phyloP scores from a whole-genome alignment of 495 filamentous ascomycete genomes.

The Polyplosphaeria fusca region DNA sequence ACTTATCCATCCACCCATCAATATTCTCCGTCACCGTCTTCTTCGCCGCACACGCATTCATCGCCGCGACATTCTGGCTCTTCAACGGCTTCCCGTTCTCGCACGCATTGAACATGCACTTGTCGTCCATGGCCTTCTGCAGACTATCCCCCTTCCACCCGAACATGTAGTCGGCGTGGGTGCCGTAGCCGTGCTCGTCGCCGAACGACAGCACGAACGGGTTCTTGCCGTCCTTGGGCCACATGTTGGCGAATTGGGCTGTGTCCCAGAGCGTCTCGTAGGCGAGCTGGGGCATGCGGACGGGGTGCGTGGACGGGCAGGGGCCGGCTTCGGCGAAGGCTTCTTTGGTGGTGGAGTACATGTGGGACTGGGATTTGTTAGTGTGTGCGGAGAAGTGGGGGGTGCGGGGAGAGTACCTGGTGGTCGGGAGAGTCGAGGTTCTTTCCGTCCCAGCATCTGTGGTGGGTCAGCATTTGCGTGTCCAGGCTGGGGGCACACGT shows the following conservation, averaged over 20 bases:
- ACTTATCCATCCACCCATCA: conserved; percentile 36
- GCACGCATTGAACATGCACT: conserved; percentile 31
- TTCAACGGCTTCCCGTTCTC: conserved; percentile 22
- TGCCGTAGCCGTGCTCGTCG: conserved; percentile 20
- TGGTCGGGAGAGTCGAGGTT: conserved; percentile 27
- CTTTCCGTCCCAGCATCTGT: conserved; percentile 30
- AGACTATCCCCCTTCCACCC: conserved; percentile 29
- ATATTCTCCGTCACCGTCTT: conserved; percentile 12
- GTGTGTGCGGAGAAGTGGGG: conserved; percentile 23
- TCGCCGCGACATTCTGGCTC: conserved; percentile 15
- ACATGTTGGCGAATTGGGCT: conserved; percentile 26
- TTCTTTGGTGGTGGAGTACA: conserved; percentile 20
- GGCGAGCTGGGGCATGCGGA: conserved; percentile 29
- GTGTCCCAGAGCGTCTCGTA: conserved; percentile 32
- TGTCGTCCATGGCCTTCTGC: conserved; percentile 22
- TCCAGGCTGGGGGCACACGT: conserved; percentile 46
- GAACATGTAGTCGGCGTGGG: conserved; percentile 30
- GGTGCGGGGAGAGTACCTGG: too few species aligned
- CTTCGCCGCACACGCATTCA: conserved; percentile 25
- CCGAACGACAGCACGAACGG: conserved; percentile 17
- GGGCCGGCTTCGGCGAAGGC: conserved; percentile 13
- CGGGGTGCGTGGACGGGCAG: conserved; percentile 20
- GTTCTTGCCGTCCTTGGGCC: conserved; percentile 21
- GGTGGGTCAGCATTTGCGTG: conserved; percentile 34
- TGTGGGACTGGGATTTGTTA: conserved; percentile 19